Evolutionary conservation across 805 yeast species (phyloP), one percentile per base, ranked within the genome.

Genomic region (Candida sakaeoensis): DNA sequence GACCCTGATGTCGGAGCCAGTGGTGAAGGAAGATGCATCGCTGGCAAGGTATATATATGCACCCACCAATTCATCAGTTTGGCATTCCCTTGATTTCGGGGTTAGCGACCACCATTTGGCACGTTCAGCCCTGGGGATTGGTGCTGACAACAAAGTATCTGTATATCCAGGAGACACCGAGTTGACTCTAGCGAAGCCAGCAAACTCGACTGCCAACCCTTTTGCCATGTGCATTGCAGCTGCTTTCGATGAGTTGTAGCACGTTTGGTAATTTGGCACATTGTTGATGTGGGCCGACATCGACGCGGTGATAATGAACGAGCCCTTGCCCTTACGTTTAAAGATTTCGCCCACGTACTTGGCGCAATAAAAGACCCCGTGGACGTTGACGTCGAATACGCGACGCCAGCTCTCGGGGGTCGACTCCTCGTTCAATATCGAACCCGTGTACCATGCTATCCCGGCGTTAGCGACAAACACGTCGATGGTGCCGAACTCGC

Each of bases 281-380:
- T 88, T 88, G 52, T 80, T 93, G 52, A 89, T 81, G 64, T 82
- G 88, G 12, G 86, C 96, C 19, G 93, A 83, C 85, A 88, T 88
- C 28, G 95, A 85, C 4, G 95, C 89, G 4, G 96, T 88, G 61
- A 85, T 73, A 50, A 88, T 79, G 51, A 89, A 70, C 1, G 95
- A 82, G 23, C 96, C 96, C 43, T 61, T 63, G 13, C 85, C 84
- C 55, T 85, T 88, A 52, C 74, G 65, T 59, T 77, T 77, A 73
- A 89, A 89, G 42, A 81, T 70, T 48, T 67, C 68, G 37, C 96
- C 96, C 28, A 81, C 75, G 38, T 74, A 66, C 65, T 83, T 82
- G 45, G 95, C 82, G 55, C 90, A 77, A 63, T 83, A 83, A 66
- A 81, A 87, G 33, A 83, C 85, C 8, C 93, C 88, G 56, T 85